Base-by-base conservation (phyloP, 83 land plant genomes). In the Isoetes engelmannii region DNA sequence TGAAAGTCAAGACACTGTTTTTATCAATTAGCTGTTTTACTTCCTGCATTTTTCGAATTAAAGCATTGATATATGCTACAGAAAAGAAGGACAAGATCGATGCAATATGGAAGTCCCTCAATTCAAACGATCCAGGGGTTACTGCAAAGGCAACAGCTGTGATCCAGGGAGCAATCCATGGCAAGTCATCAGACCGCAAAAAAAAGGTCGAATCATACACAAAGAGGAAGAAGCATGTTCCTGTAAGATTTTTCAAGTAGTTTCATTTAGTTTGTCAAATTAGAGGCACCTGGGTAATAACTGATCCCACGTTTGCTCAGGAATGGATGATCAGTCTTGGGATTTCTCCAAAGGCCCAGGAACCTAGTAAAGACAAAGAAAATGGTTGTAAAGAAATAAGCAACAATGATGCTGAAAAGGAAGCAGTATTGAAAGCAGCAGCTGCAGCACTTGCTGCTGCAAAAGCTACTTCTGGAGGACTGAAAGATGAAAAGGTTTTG, bases 401-500 rank as follows among this genome's bases (percentile, higher is more conserved):
- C 12, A 61, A 82, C 17, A 76, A n/a, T 58, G 79, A 77, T 49
- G 59, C 73, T 15, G 62, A 59, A 19, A 75, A 57, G 62, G 89
- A 86, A 19, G 86, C 77, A 54, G 67, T 79, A 7, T 79, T 72
- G 68, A 83, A 45, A 53, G 72, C 83, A 75, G 89, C 89, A 47
- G 85, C 87, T 58, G 79, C 82, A 49, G 84, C 84, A 55, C 65
- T 82, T 48, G 74, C 83, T 62, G 82, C 83, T 54, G 82, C 68
- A 28, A 89, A 72, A 62, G 85, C 80, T 56, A 75, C 81, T 51
- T 63, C 79, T 46, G 75, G 72, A 7, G 56, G 78, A 47, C 9
- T 76, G n/a, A 72, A 70, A 57, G 77, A 48, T 44, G 85, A 89
- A 44, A 86, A 84, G 12, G 18, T 12, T 59, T 59, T 59, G 10